Evolutionary conservation across 2,329 filamentous ascomycete genomes (phyloP), one percentile per base, ranked within the genome.

Genomic region (Trichoderma harzianum): DNA sequence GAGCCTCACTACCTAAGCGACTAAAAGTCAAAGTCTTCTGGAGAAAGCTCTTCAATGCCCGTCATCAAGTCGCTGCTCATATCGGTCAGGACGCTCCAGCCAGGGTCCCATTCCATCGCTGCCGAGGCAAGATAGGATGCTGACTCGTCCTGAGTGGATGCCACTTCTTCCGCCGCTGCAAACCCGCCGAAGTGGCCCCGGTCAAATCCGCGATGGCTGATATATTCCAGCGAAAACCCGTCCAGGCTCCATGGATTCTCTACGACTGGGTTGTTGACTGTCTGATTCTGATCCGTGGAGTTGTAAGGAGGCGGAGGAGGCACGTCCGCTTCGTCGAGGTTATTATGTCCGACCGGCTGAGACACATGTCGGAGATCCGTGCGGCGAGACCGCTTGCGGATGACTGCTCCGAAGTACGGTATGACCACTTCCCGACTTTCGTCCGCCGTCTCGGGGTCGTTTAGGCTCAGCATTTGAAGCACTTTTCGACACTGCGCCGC

Each of bases 401-500:
- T 60, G 14, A 76, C 72, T 28, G 55, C 57, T 11, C 64, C 65
- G 64, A 66, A 75, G 60, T 58, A 73, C 28, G 72, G 69, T n/a
- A 73, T 73, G 12, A 60, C 18, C 10, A 73, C 63, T 47, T 73
- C 62, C 57, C 68, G 68, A 39, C 14, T 24, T 62, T 57, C 68
- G 21, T 63, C 68, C 30, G 57, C 7, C 24, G 24, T 7, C 0
- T 69, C 55, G 18, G 53, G 16, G 3, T 28, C 43, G 14, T n/a
- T 39, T 0, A 28, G 18, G 14, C 57, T 62, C 26, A 71, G 58
- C 69, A 68, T 51, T 18, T 32, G 65, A 6, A 73, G 71, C 43
- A 63, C 67, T 28, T 72, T 73, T 24, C 72, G 70, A 36, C 75
- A 76, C 36, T 77, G 76, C 21, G 72, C 64, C 5, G 74, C 70